Evolutionary conservation across 164 flowering plant genomes (phyloP).

Genomic region (Umbellularia californica): DNA sequence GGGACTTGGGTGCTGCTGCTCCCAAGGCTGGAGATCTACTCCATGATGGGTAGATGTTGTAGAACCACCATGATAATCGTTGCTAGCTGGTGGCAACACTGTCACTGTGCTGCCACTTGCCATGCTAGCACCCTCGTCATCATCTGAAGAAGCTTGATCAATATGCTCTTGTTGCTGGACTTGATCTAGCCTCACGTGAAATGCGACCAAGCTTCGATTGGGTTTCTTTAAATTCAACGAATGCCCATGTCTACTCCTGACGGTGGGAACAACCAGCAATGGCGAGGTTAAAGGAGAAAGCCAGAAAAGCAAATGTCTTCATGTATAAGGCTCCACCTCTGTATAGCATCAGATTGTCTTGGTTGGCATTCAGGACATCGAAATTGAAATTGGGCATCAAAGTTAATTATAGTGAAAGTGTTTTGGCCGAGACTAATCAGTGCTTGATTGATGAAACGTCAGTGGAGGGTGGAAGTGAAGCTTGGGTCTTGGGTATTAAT

Average conservation of each 20-base stretch:
- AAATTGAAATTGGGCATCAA: too few relatives aligned
- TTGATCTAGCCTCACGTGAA: neutral
- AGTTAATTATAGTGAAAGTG: too few relatives aligned
- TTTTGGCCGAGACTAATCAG: too few relatives aligned
- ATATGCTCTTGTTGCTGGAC: neutral
- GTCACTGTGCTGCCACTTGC: neutral
- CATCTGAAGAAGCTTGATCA: neutral
- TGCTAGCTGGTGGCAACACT: neutral
- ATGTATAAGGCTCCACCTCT: neutral
- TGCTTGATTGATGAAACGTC: too few relatives aligned
- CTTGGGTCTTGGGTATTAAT: too few relatives aligned
- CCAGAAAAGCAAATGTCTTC: neutral
- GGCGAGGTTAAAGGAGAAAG: neutral
- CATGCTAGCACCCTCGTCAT: neutral
- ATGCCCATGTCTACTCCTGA: neutral
- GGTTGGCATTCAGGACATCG: too few relatives aligned
- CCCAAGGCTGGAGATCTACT: slow-evolving; percentile 1
- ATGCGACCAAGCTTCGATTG: neutral
- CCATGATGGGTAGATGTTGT: slow-evolving; percentile 4
- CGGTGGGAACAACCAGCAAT: neutral
- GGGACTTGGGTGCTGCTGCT: slow-evolving; percentile 1
- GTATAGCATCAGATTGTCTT: too few relatives aligned
- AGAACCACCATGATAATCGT: neutral
- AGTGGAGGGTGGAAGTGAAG: too few relatives aligned
- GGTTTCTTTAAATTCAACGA: neutral